Percentiles rank a stretch among this genome's conserved stretches.
Conservation (phyloP, 164 flowering plant species). For the Stephania yunnanensis region DNA sequence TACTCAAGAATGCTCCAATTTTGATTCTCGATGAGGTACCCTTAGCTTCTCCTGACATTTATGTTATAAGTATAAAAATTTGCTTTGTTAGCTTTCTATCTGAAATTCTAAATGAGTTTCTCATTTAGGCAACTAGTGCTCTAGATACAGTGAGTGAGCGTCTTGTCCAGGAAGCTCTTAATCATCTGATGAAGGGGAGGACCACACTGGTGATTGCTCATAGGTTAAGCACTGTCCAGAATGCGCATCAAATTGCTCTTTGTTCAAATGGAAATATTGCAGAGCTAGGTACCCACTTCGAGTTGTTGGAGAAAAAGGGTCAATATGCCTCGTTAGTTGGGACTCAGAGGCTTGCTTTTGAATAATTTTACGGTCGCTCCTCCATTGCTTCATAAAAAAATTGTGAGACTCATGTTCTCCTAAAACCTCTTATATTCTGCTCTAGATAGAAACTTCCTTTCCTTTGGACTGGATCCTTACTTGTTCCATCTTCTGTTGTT, state of each 20-base stretch:
- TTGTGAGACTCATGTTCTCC: neutral
- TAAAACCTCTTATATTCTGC: neutral
- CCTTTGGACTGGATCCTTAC: neutral
- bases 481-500: neutral
- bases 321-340: conserved; percentile 82
- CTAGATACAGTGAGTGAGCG: conserved; percentile 87
- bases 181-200: conserved; percentile 80
- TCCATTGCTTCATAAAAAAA: neutral
- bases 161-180: conserved; percentile 81
- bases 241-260: conserved; percentile 87
- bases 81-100: neutral
- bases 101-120: conserved; percentile 7
- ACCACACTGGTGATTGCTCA: conserved; percentile 95
- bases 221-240: conserved; percentile 93
- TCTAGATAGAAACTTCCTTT: neutral
- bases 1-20: conserved; percentile 88
- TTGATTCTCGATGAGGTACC: conserved; percentile 88
- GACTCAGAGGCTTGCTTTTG: conserved; percentile 91
- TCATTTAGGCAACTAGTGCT: conserved; percentile 86
- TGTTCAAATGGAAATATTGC: conserved; percentile 73
- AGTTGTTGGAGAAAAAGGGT: conserved; percentile 65
- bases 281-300: conserved; percentile 84
- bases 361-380: conserved; percentile 29
- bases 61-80: neutral
- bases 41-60: neutral